Evolutionary conservation across 352 stramenopile species (phyloP), one percentile per base, ranked within the genome.

Genomic region (Globisporangium viniferum): DNA sequence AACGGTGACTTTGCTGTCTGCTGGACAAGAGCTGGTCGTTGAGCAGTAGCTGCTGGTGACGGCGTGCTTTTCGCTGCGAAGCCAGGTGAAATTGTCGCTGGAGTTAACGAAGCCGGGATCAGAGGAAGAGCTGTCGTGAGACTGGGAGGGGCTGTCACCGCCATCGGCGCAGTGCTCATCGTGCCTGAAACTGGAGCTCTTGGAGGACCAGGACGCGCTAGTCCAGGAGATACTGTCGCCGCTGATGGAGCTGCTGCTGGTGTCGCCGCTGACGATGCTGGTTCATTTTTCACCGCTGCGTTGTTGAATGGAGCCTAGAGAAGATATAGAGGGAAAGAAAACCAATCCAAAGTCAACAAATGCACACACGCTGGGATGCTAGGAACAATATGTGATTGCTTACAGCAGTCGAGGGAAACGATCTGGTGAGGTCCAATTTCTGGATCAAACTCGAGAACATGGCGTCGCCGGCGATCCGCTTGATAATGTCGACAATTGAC

Each of bases 401-500:
- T 64, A 83, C 80, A 27, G 67, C 65, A 14, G 67, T 35, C 10
- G 74, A 61, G 7, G 82, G 84, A 62, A 91, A 85, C 7, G 84
- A 88, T 24, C 82, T 72, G 12, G 86, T 85, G 18, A 93, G 73
- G 31, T 94, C 83, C 73, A 95, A 90, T 62, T 93, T 90, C 74
- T 95, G 88, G 58, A 91, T 92, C 14, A 95, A 75, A 20, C 73
- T 90, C 5, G 82, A 83, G 64, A 94, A 93, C 61, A 93, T 94
- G 0, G 86, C 77, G 65, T 94, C 86, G 56, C 88, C 88, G 0
- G 84, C 81, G 63, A 91, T 91, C 15, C 86, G 82, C 77, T 95
- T 95, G 77, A 95, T 92, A 64, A 93, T 93, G 53, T 95, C 88
- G 48, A 94, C 80, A 65, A 95, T 93, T 0, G 85, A 89, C 66